Evolutionary conservation across 495 filamentous ascomycete genomes (phyloP).

Genomic region (Xylaria palmicola): DNA sequence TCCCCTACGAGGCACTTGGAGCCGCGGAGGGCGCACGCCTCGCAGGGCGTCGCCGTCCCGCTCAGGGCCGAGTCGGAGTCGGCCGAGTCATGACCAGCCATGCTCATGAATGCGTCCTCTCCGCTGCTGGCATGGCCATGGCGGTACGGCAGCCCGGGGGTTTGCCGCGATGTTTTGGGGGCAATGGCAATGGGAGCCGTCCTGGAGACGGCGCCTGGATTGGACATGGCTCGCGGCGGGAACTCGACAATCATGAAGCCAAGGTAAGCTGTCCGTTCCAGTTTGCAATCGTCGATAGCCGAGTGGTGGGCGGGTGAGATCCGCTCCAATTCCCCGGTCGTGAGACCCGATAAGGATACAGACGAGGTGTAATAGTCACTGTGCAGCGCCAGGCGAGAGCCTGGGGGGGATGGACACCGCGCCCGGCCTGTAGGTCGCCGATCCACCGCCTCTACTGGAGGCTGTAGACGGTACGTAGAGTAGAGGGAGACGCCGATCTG

Average conservation of each 20-base stretch:
- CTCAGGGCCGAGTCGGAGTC: constrained; percentile 48
- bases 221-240: constrained; percentile 46
- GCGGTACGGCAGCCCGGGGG: constrained; percentile 30
- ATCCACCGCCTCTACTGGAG: constrained; percentile 1
- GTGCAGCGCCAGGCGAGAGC: constrained; percentile 1
- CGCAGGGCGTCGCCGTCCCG: constrained; percentile 46
- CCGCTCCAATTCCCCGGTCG: background rate
- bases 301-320: constrained; percentile 6
- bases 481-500: constrained; percentile 2
- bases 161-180: constrained; percentile 46
- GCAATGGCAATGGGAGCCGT: constrained; percentile 60
- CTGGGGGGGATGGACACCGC: background rate
- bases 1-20: constrained; percentile 88
- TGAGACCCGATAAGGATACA: constrained; percentile 1
- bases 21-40: constrained; percentile 76
- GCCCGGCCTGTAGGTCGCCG: background rate
- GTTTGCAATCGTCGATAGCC: constrained; percentile 4
- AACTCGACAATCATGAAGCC: constrained; percentile 13
- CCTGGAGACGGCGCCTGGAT: constrained; percentile 47
- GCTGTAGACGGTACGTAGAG: constrained; percentile 1
- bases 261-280: background rate
- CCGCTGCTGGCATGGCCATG: constrained; percentile 42
- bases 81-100: constrained; percentile 48
- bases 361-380: constrained; percentile 9
- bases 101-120: constrained; percentile 39